Evolutionary conservation across 1,284 basidiomycete species (phyloP).

Genomic region (Golubevia sp.): DNA sequence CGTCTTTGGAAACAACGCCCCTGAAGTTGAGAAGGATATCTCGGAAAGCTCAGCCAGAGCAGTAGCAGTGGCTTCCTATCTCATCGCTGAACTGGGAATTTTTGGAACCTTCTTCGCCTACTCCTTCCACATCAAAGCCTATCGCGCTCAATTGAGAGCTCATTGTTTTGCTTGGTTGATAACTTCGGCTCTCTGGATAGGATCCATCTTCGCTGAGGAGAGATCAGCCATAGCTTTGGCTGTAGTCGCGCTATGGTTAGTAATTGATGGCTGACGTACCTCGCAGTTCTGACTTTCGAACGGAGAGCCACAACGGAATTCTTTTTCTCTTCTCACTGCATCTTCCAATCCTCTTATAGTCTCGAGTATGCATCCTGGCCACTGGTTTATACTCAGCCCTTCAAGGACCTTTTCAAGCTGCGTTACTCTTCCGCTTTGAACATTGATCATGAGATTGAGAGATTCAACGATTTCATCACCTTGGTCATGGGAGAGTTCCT

Average conservation of each 20-base stretch:
- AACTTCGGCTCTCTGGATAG: conserved; percentile 29
- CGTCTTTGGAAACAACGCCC: conserved; percentile 46
- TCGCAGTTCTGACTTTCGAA: not conserved
- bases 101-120: conserved; percentile 24
- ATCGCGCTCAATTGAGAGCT: conserved; percentile 35
- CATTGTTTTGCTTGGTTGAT: conserved; percentile 23
- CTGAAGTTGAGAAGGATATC: conserved; percentile 15
- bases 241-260: conserved; percentile 18
- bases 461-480: conserved; percentile 45
- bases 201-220: conserved; percentile 30
- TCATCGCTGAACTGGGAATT: conserved; percentile 26
- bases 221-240: conserved; percentile 32
- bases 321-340: not conserved
- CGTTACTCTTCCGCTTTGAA: conserved; percentile 35
- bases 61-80: conserved; percentile 32
- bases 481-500: conserved; percentile 30
- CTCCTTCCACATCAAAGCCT: conserved; percentile 43
- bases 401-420: conserved; percentile 33
- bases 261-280: not conserved
- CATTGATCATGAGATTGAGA: conserved; percentile 50
- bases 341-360: not conserved
- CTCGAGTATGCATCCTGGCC: conserved; percentile 33
- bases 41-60: conserved; percentile 28
- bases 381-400: conserved; percentile 33
- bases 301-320: too few relatives aligned